Conservation (phyloP, 352 stramenopile species). For the Globisporangium rhizosaccharum region DNA sequence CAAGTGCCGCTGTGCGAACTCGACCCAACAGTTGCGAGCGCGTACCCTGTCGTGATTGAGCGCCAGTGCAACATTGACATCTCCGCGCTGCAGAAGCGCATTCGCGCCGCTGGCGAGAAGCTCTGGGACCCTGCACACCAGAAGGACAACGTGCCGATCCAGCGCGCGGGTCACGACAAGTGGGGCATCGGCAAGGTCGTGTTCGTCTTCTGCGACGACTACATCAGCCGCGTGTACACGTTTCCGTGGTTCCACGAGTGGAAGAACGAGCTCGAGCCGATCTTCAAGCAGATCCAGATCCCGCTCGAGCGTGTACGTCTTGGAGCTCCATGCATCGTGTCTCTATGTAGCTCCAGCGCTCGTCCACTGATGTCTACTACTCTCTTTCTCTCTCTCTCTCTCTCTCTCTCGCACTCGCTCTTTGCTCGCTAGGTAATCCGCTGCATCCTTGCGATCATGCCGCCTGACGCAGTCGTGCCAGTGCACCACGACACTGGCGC, state of each 20-base stretch:
- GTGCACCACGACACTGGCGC: slow-evolving; percentile 97
- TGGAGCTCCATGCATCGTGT: neutral
- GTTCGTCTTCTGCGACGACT: slow-evolving; percentile 98
- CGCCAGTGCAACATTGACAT: slow-evolving; percentile 65
- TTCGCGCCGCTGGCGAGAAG: slow-evolving; percentile 29
- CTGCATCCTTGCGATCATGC: slow-evolving; percentile 95
- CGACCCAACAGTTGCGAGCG: slow-evolving; percentile 27
- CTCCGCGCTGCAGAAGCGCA: slow-evolving; percentile 51
- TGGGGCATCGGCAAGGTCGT: slow-evolving; percentile 98
- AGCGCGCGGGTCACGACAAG: slow-evolving; percentile 93
- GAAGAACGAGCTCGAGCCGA: slow-evolving; percentile 67
- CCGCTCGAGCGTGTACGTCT: slow-evolving; percentile 37
- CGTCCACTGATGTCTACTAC: too few species aligned
- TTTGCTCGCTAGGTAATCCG: slow-evolving; percentile 78
- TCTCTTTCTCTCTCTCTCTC: neutral
- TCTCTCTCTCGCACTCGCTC: neutral
- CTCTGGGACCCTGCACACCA: slow-evolving; percentile 72
- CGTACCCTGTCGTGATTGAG: slow-evolving; percentile 48
- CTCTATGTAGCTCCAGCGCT: too few species aligned
- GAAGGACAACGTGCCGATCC: slow-evolving; percentile 89
- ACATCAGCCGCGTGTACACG: slow-evolving; percentile 92
- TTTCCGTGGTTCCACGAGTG: slow-evolving; percentile 93
- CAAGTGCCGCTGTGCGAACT: slow-evolving; percentile 57
- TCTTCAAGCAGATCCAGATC: slow-evolving; percentile 90
- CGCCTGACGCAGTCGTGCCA: slow-evolving; percentile 93